A percentile compares a stretch with the other conserved stretches of the same genome.
Evolutionary conservation across 257 asterid species (phyloP).

Genomic region (Cynanchum wilfordii): DNA sequence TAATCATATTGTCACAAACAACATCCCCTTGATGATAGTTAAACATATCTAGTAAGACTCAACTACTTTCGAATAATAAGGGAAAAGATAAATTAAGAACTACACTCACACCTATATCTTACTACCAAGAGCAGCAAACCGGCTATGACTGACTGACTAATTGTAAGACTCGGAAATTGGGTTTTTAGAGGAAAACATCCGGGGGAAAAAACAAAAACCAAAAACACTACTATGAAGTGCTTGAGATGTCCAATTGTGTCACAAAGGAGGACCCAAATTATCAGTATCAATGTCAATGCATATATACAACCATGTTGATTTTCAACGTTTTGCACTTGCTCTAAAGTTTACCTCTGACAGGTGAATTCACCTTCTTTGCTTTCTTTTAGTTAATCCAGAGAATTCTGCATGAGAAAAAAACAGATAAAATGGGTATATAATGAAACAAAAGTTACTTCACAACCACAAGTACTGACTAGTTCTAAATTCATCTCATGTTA

Average conservation of each 20-base stretch:
- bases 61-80: background rate
- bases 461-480: background rate
- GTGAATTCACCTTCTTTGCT: slow-evolving; percentile 60
- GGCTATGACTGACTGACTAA: slow-evolving; percentile 16
- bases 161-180: slow-evolving; percentile 12
- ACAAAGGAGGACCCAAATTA: slow-evolving; percentile 12
- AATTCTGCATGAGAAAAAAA: slow-evolving; percentile 53
- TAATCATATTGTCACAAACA: background rate
- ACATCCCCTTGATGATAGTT: background rate
- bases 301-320: slow-evolving; percentile 21
- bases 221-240: background rate
- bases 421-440: slow-evolving; percentile 22
- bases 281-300: slow-evolving; percentile 18
- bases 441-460: slow-evolving; percentile 25
- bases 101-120: slow-evolving; percentile 14
- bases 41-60: background rate
- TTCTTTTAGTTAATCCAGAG: slow-evolving; percentile 49
- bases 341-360: slow-evolving; percentile 29
- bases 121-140: slow-evolving; percentile 20
- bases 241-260: slow-evolving; percentile 13
- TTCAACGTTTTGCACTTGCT: slow-evolving; percentile 31
- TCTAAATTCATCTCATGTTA: background rate
- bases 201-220: slow-evolving; percentile 1
- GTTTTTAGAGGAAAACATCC: slow-evolving; percentile 14
- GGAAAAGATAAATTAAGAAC: slow-evolving; percentile 6